These are phyloP conservation scores for Brassica nigra DNA, from an alignment of 345 rosid species.

Conservation along the genomic window DNA sequence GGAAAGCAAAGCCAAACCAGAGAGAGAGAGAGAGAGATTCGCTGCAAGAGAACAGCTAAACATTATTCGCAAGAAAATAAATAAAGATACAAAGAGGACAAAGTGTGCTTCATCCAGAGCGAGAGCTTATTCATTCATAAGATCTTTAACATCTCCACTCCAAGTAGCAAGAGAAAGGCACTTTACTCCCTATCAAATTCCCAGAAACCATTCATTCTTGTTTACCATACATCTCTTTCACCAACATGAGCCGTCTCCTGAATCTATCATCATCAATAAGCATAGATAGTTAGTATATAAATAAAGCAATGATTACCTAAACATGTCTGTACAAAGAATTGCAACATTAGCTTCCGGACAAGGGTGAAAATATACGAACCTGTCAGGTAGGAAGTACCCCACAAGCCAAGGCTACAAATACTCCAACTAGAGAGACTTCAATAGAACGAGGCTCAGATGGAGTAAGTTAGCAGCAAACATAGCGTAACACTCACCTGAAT, in stretches of 20 bases:
- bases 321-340: too few species aligned
- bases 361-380: background rate
- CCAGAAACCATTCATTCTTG: background rate
- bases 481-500: background rate
- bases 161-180: slow-evolving; percentile 38
- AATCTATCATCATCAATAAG: background rate
- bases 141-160: slow-evolving; percentile 35
- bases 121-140: slow-evolving; percentile 37
- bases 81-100: background rate
- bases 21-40: background rate
- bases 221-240: background rate
- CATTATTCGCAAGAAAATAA: background rate
- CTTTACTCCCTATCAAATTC: background rate
- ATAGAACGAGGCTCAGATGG: background rate
- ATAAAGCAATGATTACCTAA: background rate
- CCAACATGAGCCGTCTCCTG: background rate
- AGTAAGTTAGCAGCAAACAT: background rate
- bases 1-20: slow-evolving; percentile 8
- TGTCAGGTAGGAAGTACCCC: background rate
- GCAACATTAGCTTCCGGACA: too few species aligned
- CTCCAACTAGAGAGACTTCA: background rate
- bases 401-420: background rate
- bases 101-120: slow-evolving; percentile 32
- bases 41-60: slow-evolving; percentile 29
- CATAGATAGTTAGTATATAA: background rate